A percentile compares a stretch with the other conserved stretches of the same genome.
Conservation (phyloP, 139 green algal species). For the Chlorella sp. region DNA sequence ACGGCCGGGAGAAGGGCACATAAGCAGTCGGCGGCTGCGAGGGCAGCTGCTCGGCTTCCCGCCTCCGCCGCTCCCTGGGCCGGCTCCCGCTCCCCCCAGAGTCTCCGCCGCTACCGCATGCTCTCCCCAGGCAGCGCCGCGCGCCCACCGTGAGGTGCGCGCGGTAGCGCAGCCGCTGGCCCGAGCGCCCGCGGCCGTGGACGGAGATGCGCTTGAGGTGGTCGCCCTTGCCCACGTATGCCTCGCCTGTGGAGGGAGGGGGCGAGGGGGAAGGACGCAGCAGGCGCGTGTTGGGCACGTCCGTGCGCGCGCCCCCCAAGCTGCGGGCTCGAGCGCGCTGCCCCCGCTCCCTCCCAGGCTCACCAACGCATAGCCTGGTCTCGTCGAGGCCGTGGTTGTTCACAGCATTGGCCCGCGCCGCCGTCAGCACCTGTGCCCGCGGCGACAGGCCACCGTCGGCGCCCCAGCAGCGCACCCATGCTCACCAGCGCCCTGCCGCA, state of each 20-base stretch:
- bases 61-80: no score
- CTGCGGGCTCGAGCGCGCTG: no score
- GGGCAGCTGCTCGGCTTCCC: no score
- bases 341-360: background rate
- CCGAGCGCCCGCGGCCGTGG: slow-evolving; percentile 46
- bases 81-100: no score
- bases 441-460: no score
- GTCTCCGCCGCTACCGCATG: no score
- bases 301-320: background rate
- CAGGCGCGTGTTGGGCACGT: background rate
- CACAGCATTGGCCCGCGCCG: slow-evolving; percentile 42
- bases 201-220: slow-evolving; percentile 44
- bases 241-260: slow-evolving; percentile 13
- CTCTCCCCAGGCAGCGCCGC: background rate
- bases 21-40: background rate
- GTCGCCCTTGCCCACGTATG: slow-evolving; percentile 48
- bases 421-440: slow-evolving; percentile 43
- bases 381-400: slow-evolving; percentile 44
- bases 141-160: slow-evolving; percentile 52
- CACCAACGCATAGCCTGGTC: slow-evolving; percentile 30
- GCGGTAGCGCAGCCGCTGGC: slow-evolving; percentile 36
- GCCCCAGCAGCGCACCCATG: no score
- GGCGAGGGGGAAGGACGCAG: background rate
- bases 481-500: no score
- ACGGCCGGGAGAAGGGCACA: background rate